Conservation (phyloP, 2,329 filamentous ascomycete genomes). For the Ophiocordyceps unilateralis region DNA sequence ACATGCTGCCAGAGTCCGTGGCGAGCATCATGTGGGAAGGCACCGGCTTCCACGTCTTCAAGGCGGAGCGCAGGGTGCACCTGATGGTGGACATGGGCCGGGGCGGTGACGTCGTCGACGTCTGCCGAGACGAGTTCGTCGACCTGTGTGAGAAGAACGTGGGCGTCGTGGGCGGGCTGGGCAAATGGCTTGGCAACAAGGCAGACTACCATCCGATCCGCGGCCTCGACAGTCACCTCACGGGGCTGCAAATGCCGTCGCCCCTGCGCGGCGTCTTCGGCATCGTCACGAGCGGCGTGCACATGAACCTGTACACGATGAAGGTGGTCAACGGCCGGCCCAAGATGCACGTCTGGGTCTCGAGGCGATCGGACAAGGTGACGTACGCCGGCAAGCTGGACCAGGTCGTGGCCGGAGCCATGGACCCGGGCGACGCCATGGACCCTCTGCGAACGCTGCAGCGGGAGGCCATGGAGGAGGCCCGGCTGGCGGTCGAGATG, state of each 20-base stretch:
- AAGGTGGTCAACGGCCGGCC: constrained; percentile 6
- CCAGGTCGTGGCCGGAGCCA: constrained; percentile 19
- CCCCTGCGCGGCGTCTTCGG: constrained; percentile 17
- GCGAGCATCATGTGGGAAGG: constrained; percentile 7
- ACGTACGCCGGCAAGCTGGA: constrained; percentile 18
- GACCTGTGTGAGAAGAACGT: constrained; percentile 11
- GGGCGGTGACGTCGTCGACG: constrained; percentile 4
- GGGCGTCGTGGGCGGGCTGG: constrained; percentile 9
- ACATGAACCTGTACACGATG: constrained; percentile 18
- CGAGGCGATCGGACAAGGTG: constrained; percentile 11
- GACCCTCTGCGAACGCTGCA: constrained; percentile 11
- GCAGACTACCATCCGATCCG: constrained; percentile 13
- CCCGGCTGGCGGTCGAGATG: constrained; percentile 11
- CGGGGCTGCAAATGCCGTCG: constrained; percentile 13
- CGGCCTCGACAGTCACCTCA: constrained; percentile 5
- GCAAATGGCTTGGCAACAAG: constrained; percentile 9
- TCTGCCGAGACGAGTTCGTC: constrained; percentile 8
- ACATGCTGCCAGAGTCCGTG: constrained; percentile 9
- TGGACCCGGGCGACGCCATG: constrained; percentile 13
- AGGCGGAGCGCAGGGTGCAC: constrained; percentile 5
- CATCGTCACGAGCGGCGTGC: constrained; percentile 17
- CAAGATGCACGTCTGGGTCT: constrained; percentile 16
- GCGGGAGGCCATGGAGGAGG: constrained; percentile 18
- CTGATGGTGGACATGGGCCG: constrained; percentile 5
- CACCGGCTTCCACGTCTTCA: constrained; percentile 6